Conservation (phyloP, 352 stramenopile species). For the Globisporangium spiculum region DNA sequence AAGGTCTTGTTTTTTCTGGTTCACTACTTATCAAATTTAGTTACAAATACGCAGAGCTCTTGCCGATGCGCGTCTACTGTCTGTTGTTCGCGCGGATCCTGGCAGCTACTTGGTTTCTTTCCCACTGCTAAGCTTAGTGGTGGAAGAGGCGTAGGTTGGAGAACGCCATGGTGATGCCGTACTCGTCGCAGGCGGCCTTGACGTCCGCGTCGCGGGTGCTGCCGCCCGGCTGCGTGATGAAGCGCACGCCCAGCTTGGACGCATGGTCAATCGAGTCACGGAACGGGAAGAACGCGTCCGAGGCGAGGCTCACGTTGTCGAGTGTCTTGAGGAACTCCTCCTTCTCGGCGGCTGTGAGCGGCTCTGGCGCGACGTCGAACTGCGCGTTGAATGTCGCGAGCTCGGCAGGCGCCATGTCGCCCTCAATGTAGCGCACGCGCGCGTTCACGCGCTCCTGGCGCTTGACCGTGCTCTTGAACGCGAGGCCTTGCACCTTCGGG, state of each 20-base stretch:
- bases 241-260: constrained; percentile 94
- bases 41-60: constrained; percentile 2
- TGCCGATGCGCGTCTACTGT: neutral
- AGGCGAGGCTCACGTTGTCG: constrained; percentile 93
- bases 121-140: constrained; percentile 83
- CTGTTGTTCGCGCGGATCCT: constrained; percentile 1
- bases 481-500: constrained; percentile 93
- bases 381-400: constrained; percentile 92
- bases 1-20: neutral
- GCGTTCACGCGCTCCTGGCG: constrained; percentile 99
- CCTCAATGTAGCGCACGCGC: constrained; percentile 99
- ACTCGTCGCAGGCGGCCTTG: constrained; percentile 94
- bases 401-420: constrained; percentile 97
- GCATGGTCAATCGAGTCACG: constrained; percentile 98
- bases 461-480: constrained; percentile 98
- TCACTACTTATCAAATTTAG: constrained; percentile 2
- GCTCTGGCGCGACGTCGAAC: constrained; percentile 93
- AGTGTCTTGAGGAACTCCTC: constrained; percentile 91
- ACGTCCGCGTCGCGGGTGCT: constrained; percentile 90
- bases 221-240: constrained; percentile 95
- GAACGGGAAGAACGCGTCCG: constrained; percentile 99
- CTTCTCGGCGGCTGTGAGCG: constrained; percentile 94
- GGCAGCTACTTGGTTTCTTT: neutral
- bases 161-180: constrained; percentile 99
- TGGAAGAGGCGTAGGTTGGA: constrained; percentile 99